phyloP scores from a whole-genome alignment of 805 yeast species.

The Lipomyces anomalus region DNA sequence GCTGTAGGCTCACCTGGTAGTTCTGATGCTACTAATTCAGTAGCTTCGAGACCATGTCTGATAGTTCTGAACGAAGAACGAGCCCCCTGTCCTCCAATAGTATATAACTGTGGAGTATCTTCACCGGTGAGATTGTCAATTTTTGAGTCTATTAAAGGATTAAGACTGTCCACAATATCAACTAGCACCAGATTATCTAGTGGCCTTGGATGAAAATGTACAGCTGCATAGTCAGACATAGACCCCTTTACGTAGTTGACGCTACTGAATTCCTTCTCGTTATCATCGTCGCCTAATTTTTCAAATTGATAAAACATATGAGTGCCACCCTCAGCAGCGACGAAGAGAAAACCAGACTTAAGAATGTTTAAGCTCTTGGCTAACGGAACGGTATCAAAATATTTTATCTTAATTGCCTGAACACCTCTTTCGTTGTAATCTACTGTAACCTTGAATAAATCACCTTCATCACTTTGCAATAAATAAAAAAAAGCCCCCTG shows the following conservation, averaged over 20 bases:
- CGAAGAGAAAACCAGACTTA: slow-evolving; percentile 70
- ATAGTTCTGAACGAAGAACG: slow-evolving; percentile 45
- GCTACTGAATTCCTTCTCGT: slow-evolving; percentile 35
- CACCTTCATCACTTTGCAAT: slow-evolving; percentile 68
- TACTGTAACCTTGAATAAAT: slow-evolving; percentile 61
- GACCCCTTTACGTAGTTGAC: slow-evolving; percentile 30
- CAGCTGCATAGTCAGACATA: slow-evolving; percentile 35
- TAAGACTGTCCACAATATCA: slow-evolving; percentile 43
- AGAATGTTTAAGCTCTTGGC: slow-evolving; percentile 54
- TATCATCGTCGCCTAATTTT: slow-evolving; percentile 58
- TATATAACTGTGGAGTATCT: slow-evolving; percentile 39
- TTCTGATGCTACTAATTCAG: slow-evolving; percentile 66
- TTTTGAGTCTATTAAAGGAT: slow-evolving; percentile 48
- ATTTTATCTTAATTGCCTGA: slow-evolving; percentile 46
- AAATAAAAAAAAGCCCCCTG: slow-evolving; percentile 54
- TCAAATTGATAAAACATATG: slow-evolving; percentile 74
- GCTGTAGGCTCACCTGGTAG: slow-evolving; percentile 60
- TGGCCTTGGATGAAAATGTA: slow-evolving; percentile 24
- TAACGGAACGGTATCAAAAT: slow-evolving; percentile 71
- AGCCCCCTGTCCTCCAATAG: slow-evolving; percentile 40
- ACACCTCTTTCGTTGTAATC: slow-evolving; percentile 41
- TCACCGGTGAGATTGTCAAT: slow-evolving; percentile 33
- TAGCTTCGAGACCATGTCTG: slow-evolving; percentile 53
- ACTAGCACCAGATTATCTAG: slow-evolving; percentile 55
- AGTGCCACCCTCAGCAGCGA: slow-evolving; percentile 56